These are phyloP conservation scores for Psilocybe cyanescens DNA, from an alignment of 768 basidiomycete species.

Conservation along the genomic window DNA sequence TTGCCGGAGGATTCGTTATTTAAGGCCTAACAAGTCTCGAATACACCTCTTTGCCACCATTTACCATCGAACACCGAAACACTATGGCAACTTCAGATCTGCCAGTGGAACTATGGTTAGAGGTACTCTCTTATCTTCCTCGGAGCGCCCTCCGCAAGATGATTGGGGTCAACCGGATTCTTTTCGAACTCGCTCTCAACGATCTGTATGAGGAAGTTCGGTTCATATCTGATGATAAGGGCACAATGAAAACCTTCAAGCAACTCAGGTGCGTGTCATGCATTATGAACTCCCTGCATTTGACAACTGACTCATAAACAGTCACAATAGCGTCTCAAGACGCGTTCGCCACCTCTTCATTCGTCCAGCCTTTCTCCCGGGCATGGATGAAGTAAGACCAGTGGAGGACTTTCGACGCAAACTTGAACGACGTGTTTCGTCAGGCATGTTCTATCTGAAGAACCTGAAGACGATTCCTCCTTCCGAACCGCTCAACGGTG, in stretches of 20 bases:
- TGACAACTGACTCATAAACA: background rate
- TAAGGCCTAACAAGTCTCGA: background rate
- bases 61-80: background rate
- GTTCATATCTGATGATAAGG: slow-evolving; percentile 26
- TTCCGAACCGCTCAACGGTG: background rate
- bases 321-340: slow-evolving; percentile 20
- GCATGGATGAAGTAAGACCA: slow-evolving; percentile 5
- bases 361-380: slow-evolving; percentile 30
- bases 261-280: slow-evolving; percentile 24
- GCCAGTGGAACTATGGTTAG: slow-evolving; percentile 29
- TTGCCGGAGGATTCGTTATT: background rate
- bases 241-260: slow-evolving; percentile 22
- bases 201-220: slow-evolving; percentile 33
- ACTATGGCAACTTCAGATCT: slow-evolving; percentile 21
- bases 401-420: background rate
- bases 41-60: background rate
- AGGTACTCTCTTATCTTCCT: slow-evolving; percentile 30
- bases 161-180: slow-evolving; percentile 30
- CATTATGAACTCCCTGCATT: background rate
- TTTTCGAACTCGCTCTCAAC: slow-evolving; percentile 33
- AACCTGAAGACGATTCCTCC: background rate
- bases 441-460: background rate
- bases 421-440: slow-evolving; percentile 2
- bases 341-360: slow-evolving; percentile 30
- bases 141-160: slow-evolving; percentile 24